Base-by-base conservation (phyloP, 345 rosid genomes). In the Eucalyptus cloeziana region DNA sequence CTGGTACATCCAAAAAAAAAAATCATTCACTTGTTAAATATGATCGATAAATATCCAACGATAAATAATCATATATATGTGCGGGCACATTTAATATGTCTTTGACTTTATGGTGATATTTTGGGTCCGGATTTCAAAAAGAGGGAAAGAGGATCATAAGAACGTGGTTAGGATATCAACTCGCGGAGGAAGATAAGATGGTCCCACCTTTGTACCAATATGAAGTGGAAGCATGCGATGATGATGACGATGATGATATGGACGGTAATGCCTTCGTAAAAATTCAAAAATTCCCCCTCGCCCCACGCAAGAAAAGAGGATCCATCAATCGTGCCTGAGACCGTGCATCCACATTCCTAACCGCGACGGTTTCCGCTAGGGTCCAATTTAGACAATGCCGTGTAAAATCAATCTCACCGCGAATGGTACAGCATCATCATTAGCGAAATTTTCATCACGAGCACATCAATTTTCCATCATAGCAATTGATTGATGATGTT, bases 361-460 rank as follows among this genome's bases (percentile, higher is more conserved):
- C 14, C 76, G 6, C 37, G 10, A 64, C 33, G 9, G 5, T n/a
- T 7, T n/a, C 15, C 19, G 5, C 17, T n/a, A n/a, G 1, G 10
- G 76, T n/a, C 40, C 17, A 64, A 64, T n/a, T 14, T 64, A 17
- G 37, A 64, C 10, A 17, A 16, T 60, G 2, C 14, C n/a, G 1
- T 60, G 6, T 24, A 6, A 60, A 13, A 60, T 60, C 69, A 27
- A 60, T 60, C 31, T 62, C 69, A 13, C 30, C 8, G 17, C 6
- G 31, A 30, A 62, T 30, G n/a, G 16, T 5, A 30, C 16, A 12
- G 6, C n/a, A 0, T 12, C 2, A 0, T 27, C 30, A 25, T 25
- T 58, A 0, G 2, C 13, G 7, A 8, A 62, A 62, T 62, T 62
- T 64, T 64, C 40, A 64, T n/a, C 10, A 4, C 11, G 10, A 14